phyloP scores from a whole-genome alignment of 1,284 basidiomycete genomes.

The Mycena citricolor region DNA sequence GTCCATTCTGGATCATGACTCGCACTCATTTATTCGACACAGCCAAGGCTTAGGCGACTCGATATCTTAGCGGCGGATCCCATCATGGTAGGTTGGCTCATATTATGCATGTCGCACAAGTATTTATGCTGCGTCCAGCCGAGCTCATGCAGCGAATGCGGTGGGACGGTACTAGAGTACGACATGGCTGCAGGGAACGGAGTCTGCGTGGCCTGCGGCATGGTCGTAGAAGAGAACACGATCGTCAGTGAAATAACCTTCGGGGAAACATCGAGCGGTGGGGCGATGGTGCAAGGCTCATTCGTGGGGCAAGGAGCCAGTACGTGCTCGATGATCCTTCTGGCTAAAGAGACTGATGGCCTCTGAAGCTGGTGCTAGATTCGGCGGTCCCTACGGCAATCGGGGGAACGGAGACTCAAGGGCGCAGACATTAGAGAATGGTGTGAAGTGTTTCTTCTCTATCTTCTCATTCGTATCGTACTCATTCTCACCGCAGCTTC shows the following conservation, averaged over 20 bases:
- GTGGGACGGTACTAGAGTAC: conserved; percentile 80
- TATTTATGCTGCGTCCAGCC: too few species aligned
- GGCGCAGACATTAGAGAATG: conserved; percentile 88
- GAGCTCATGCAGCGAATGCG: conserved; percentile 73
- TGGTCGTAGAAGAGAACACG: conserved; percentile 90
- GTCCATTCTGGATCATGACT: too few species aligned
- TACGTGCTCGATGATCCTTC: conserved; percentile 44
- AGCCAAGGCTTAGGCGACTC: too few species aligned
- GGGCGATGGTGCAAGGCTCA: conserved; percentile 93
- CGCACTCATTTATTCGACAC: too few species aligned
- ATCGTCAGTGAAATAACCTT: conserved; percentile 95
- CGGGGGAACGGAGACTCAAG: conserved; percentile 75
- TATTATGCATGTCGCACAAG: too few species aligned
- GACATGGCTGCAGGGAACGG: conserved; percentile 79
- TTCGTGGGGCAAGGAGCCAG: conserved; percentile 93
- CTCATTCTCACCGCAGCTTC: conserved; percentile 54
- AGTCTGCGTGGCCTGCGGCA: conserved; percentile 83
- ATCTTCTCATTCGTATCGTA: conserved; percentile 3
- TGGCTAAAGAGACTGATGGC: too few species aligned
- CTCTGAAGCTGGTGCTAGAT: conserved; percentile 70
- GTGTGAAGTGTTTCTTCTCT: conserved; percentile 40
- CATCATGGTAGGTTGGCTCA: too few species aligned
- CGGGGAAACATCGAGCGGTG: conserved; percentile 89
- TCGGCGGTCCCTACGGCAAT: conserved; percentile 79
- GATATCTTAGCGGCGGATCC: too few species aligned